Evolutionary conservation across 371 early-diverging fungal genomes (phyloP).

Genomic region (Rhizopus stolonifer): DNA sequence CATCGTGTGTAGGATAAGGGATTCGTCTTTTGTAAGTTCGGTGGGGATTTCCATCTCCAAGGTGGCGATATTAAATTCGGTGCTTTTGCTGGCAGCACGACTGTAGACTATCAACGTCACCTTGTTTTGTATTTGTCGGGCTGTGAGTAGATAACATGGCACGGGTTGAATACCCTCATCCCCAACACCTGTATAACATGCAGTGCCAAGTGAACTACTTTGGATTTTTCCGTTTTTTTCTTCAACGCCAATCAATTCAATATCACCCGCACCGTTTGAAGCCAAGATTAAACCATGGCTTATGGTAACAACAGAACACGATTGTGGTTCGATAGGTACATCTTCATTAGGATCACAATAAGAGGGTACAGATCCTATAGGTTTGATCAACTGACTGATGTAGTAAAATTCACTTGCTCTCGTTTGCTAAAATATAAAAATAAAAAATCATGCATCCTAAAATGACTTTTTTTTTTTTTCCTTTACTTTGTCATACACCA

Average conservation of each 20-base stretch:
- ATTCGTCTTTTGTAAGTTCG: not conserved
- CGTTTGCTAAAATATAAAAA: slow-evolving; percentile 4
- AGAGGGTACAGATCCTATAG: slow-evolving; percentile 28
- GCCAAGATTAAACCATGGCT: slow-evolving; percentile 26
- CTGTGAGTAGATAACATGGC: slow-evolving; percentile 39
- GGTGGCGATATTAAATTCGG: slow-evolving; percentile 44
- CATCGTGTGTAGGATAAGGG: slow-evolving; percentile 10
- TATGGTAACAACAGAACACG: slow-evolving; percentile 33
- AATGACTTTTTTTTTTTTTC: too few species aligned
- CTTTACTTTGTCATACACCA: slow-evolving; percentile 48
- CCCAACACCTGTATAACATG: slow-evolving; percentile 33
- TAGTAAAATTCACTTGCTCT: slow-evolving; percentile 4
- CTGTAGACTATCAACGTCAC: slow-evolving; percentile 39
- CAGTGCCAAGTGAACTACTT: slow-evolving; percentile 20
- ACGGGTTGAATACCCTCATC: slow-evolving; percentile 47
- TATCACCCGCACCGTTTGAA: slow-evolving; percentile 38
- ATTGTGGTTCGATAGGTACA: slow-evolving; percentile 33
- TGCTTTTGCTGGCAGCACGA: slow-evolving; percentile 26
- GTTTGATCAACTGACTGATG: slow-evolving; percentile 24
- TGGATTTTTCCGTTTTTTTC: slow-evolving; percentile 4
- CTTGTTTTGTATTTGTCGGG: slow-evolving; percentile 21
- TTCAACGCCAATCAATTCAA: slow-evolving; percentile 32
- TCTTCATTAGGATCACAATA: slow-evolving; percentile 28
- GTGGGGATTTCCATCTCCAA: slow-evolving; percentile 34
- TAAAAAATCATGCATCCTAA: not conserved